These are phyloP conservation scores for Dothideomycetes sp. DNA, from an alignment of 2,329 filamentous ascomycete species.

Conservation along the genomic window DNA sequence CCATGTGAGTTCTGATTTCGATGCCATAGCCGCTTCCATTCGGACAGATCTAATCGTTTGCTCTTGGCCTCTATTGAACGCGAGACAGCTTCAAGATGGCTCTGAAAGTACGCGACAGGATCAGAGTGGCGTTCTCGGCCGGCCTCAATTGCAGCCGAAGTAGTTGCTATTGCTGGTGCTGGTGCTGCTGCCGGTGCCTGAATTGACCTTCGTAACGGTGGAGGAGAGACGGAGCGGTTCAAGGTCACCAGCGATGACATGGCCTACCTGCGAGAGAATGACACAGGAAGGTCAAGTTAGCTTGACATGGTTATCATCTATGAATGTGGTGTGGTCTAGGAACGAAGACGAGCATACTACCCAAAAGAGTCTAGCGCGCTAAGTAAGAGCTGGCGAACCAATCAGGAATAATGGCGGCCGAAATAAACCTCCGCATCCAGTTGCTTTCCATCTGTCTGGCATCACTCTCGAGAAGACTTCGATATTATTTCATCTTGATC, in stretches of 20 bases:
- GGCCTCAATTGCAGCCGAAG: slow-evolving; percentile 42
- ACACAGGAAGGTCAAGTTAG: not conserved
- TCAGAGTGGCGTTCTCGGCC: slow-evolving; percentile 39
- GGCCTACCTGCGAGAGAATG: not conserved
- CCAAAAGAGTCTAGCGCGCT: no score
- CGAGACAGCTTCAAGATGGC: slow-evolving; percentile 30
- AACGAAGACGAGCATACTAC: not conserved
- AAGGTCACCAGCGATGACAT: not conserved
- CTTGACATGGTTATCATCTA: not conserved
- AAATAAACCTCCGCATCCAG: not conserved
- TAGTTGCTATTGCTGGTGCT: slow-evolving; percentile 11
- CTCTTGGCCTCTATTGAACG: slow-evolving; percentile 16
- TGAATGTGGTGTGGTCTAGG: not conserved
- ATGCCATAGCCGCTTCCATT: slow-evolving; percentile 40
- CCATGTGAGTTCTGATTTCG: slow-evolving; percentile 38
- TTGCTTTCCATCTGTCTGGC: not conserved
- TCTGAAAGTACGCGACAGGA: slow-evolving; percentile 40
- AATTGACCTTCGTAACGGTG: slow-evolving; percentile 19
- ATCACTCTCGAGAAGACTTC: no score
- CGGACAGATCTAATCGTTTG: slow-evolving; percentile 32
- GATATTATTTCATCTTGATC: not conserved
- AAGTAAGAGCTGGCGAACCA: not conserved
- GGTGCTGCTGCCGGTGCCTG: not conserved
- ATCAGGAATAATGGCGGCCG: not conserved
- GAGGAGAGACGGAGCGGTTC: slow-evolving; percentile 21